Evolutionary conservation across 2,329 filamentous ascomycete species (phyloP), one percentile per base, ranked within the genome.

Genomic region (Fonsecaea pedrosoi): DNA sequence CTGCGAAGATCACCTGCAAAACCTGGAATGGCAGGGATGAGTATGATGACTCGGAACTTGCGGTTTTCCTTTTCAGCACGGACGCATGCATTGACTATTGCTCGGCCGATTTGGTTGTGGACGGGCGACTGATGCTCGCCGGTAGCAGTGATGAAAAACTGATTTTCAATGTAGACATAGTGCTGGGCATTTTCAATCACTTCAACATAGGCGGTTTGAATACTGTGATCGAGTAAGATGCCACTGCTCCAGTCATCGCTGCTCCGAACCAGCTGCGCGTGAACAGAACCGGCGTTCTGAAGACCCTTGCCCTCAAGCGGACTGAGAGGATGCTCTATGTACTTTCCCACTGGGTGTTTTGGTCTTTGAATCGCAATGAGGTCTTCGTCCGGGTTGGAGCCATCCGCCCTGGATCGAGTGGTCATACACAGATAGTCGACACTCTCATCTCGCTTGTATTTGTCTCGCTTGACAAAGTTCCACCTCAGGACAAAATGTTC

Each of bases 391-490:
- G 68, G 66, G 45, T 71, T 72, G 0, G 70, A 70, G 12, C 70
- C 70, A 50, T 72, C 69, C 0, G 91, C 85, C 7, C 88, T 90
- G 64, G 90, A 86, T 13, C 92, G 87, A 6, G 91, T 92, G 66
- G 92, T 88, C 67, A 98, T 79, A 67, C 88, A 84, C 5, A 98
- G 82, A 93, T 94, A 98, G 75, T 96, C 92, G 71, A 92, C 96
- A 42, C 88, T 83, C 0, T 88, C 82, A 71, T 94, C 91, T 4
- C 94, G 90, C 82, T 98, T 98, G 82, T 98, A 97, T 82, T 98
- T 98, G 83, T 98, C 94, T 40, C 94, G 88, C 80, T 98, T 98
- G 80, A 94, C 85, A 74, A 97, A 97, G 76, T 99, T 98, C 95
- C 94, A 98, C 38, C 95, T 88, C 54, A 97, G 81, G 8, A 96